phyloP scores from a whole-genome alignment of 1,284 basidiomycete species.

The Agroathelia rolfsii region DNA sequence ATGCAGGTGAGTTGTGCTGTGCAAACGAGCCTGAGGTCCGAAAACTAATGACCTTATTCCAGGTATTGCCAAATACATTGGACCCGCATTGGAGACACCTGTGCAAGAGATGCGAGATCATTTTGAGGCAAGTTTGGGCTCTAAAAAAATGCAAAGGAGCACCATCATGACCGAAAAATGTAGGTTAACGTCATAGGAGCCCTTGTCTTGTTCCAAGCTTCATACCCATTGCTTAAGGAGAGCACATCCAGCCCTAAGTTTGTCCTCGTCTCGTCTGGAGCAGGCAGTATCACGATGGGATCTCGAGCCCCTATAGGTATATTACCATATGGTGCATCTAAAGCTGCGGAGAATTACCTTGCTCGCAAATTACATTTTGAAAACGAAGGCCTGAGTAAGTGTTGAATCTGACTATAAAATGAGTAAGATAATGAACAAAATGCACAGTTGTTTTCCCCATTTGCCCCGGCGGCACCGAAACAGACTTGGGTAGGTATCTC shows the following conservation, averaged over 20 bases:
- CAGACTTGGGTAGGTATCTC: too few species aligned
- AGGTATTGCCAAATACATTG: not conserved
- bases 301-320: not conserved
- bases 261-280: not conserved
- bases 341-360: constrained; percentile 2
- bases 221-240: constrained; percentile 1
- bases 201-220: constrained; percentile 1
- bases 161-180: too few species aligned
- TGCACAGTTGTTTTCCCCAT: too few species aligned
- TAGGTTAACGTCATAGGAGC: constrained; percentile 2
- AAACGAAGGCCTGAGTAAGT: not conserved
- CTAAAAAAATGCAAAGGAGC: too few species aligned
- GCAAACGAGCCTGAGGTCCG: too few species aligned
- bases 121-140: not conserved
- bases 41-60: too few species aligned
- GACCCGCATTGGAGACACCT: not conserved
- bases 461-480: too few species aligned
- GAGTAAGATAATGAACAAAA: not conserved
- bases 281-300: not conserved
- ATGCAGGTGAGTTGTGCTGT: too few species aligned
- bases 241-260: not conserved
- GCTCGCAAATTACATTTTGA: constrained; percentile 2
- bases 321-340: constrained; percentile 1
- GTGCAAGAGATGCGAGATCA: not conserved
- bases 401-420: not conserved